A percentile compares a stretch with the other conserved stretches of the same genome.
phyloP scores from a whole-genome alignment of 169 alveolate genomes.

The Cyclospora cayetanensis region DNA sequence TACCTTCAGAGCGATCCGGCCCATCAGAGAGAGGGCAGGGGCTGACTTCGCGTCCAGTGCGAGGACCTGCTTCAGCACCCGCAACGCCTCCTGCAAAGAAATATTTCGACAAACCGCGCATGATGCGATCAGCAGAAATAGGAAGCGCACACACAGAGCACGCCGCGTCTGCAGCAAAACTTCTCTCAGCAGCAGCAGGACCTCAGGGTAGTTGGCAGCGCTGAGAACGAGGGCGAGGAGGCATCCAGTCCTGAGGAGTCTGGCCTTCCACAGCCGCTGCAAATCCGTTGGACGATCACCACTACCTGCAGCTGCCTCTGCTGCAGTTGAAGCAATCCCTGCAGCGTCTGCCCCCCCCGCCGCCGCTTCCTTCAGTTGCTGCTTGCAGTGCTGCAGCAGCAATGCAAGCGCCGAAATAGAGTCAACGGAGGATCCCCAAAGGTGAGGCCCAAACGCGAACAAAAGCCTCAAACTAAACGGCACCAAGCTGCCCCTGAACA shows the following conservation, averaged over 20 bases:
- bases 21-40: neutral
- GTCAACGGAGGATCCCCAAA: too few species aligned
- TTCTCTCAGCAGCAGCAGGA: neutral
- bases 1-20: neutral
- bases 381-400: too few species aligned
- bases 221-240: neutral
- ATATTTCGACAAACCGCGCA: neutral
- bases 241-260: neutral
- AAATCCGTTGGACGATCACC: too few species aligned
- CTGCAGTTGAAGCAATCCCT: too few species aligned
- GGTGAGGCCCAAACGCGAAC: too few species aligned
- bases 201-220: conserved; percentile 19
- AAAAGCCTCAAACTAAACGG: too few species aligned
- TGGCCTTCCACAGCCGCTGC: conserved; percentile 19
- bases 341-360: too few species aligned
- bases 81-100: neutral
- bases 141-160: neutral
- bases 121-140: neutral
- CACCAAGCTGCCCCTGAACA: too few species aligned
- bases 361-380: too few species aligned
- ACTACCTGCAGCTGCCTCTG: too few species aligned
- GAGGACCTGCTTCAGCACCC: neutral
- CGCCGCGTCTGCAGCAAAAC: neutral
- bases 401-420: too few species aligned
- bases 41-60: neutral